These are phyloP conservation scores for Lanmaoa rubissima DNA, from an alignment of 768 basidiomycete species.

Conservation along the genomic window DNA sequence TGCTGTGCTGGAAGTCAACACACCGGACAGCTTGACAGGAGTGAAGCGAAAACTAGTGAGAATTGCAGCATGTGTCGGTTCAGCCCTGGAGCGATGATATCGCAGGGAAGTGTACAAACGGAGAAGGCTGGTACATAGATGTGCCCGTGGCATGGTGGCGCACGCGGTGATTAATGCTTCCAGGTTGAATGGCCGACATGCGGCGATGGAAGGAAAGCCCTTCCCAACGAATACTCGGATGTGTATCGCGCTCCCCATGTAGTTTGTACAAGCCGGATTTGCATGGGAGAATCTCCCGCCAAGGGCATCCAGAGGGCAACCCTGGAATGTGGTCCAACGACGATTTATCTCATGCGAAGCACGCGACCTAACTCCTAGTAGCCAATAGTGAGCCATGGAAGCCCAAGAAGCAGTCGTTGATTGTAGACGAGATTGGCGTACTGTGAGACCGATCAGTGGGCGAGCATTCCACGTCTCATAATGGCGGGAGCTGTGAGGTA, in stretches of 20 bases:
- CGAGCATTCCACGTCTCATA: slow-evolving; percentile 1
- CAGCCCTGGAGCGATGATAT: slow-evolving; percentile 25
- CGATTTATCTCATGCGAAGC: slow-evolving; percentile 20
- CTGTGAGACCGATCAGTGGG: slow-evolving; percentile 22
- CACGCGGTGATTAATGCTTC: slow-evolving; percentile 31
- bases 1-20: slow-evolving; percentile 2
- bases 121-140: slow-evolving; percentile 22
- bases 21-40: slow-evolving; percentile 14
- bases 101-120: slow-evolving; percentile 24
- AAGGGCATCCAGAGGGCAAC: slow-evolving; percentile 1
- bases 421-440: slow-evolving; percentile 23
- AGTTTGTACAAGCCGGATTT: slow-evolving; percentile 21
- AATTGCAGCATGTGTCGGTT: slow-evolving; percentile 12
- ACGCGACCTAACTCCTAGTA: slow-evolving; percentile 12
- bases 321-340: slow-evolving; percentile 4
- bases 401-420: slow-evolving; percentile 17
- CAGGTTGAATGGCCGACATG: slow-evolving; percentile 24
- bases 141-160: slow-evolving; percentile 27
- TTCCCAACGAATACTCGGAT: slow-evolving; percentile 12
- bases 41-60: slow-evolving; percentile 12
- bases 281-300: slow-evolving; percentile 24
- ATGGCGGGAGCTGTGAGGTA: not conserved
- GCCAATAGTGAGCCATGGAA: slow-evolving; percentile 18
- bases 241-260: slow-evolving; percentile 6
- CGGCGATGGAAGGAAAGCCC: slow-evolving; percentile 21